Percentiles rank a stretch among this genome's conserved stretches.
phyloP scores from a whole-genome alignment of 1,284 basidiomycete species.

The Peniophora sp. region DNA sequence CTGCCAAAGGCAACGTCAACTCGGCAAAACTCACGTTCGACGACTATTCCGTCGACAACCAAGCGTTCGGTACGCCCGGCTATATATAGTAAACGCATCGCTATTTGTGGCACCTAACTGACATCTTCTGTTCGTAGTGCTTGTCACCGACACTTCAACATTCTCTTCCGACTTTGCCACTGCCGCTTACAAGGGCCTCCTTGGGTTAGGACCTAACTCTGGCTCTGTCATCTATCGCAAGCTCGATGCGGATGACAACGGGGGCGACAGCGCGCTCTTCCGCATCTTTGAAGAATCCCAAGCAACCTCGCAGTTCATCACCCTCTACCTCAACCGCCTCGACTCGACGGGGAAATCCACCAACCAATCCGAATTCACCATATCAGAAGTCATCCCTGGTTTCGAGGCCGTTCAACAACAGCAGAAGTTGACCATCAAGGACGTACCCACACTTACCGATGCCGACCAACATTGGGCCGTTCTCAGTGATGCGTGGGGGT shows the following conservation, averaged over 20 bases:
- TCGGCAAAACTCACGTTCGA: slow-evolving; percentile 50
- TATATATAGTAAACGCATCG: background rate
- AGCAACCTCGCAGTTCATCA: slow-evolving; percentile 54
- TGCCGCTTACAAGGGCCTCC: slow-evolving; percentile 61
- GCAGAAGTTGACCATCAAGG: slow-evolving; percentile 61
- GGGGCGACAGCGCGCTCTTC: slow-evolving; percentile 50
- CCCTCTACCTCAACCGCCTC: slow-evolving; percentile 57
- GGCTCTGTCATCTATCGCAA: slow-evolving; percentile 59
- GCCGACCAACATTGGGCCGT: slow-evolving; percentile 75
- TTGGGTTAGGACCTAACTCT: slow-evolving; percentile 68
- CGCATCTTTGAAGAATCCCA: slow-evolving; percentile 53
- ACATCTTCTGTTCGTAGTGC: slow-evolving; percentile 33
- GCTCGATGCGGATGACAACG: slow-evolving; percentile 27
- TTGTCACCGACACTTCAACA: slow-evolving; percentile 54
- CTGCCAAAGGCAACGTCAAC: slow-evolving; percentile 54
- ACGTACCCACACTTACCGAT: slow-evolving; percentile 44
- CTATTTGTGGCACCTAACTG: slow-evolving; percentile 3
- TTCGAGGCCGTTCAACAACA: slow-evolving; percentile 54
- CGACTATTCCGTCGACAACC: slow-evolving; percentile 48
- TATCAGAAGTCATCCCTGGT: slow-evolving; percentile 45
- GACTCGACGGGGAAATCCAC: slow-evolving; percentile 34
- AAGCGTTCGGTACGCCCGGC: slow-evolving; percentile 61
- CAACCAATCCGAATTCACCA: slow-evolving; percentile 46
- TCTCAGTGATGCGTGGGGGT: slow-evolving; percentile 51
- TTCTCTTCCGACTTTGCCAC: slow-evolving; percentile 55